Evolutionary conservation across 192 early-diverging fungal genomes (phyloP).

Genomic region (Coemansia sp.): DNA sequence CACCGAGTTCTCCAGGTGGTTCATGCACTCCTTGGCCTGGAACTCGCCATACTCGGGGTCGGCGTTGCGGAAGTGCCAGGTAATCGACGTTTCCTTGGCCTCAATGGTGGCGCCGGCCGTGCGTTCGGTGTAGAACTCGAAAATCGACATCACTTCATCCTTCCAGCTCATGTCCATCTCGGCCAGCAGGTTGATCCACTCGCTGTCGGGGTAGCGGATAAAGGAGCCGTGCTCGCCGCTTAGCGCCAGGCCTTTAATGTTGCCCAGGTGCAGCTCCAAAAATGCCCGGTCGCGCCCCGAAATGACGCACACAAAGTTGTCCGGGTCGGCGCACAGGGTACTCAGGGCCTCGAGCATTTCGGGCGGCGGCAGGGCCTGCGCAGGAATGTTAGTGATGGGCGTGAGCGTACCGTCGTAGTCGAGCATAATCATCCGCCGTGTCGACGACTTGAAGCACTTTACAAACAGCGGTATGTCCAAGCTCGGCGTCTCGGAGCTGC

Average conservation of each 20-base stretch:
- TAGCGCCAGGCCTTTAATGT: conserved; percentile 70
- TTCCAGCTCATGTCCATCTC: conserved; percentile 90
- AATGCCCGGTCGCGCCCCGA: conserved; percentile 85
- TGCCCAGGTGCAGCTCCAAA: conserved; percentile 80
- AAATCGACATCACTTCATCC: conserved; percentile 87
- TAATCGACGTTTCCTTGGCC: conserved; percentile 85
- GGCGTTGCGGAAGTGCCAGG: conserved; percentile 95
- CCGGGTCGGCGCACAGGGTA: conserved; percentile 66
- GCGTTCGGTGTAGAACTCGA: conserved; percentile 91
- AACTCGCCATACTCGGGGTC: conserved; percentile 94
- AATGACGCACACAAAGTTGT: conserved; percentile 85
- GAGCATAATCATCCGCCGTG: conserved; percentile 82
- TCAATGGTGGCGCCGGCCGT: conserved; percentile 93
- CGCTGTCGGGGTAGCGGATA: conserved; percentile 74
- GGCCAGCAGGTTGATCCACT: conserved; percentile 71
- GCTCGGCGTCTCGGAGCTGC: conserved; percentile 20
- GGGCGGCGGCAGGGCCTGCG: conserved; percentile 73
- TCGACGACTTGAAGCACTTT: conserved; percentile 41
- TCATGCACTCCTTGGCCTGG: conserved; percentile 97
- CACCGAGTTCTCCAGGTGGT: conserved; percentile 87
- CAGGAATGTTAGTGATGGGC: conserved; percentile 80
- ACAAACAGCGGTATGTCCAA: conserved; percentile 25
- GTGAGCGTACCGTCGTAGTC: conserved; percentile 98
- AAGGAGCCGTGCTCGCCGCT: conserved; percentile 96
- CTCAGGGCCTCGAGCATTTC: conserved; percentile 76